Evolutionary conservation across 306 rosid species (phyloP).

Genomic region (Citrullus colocynthis): DNA sequence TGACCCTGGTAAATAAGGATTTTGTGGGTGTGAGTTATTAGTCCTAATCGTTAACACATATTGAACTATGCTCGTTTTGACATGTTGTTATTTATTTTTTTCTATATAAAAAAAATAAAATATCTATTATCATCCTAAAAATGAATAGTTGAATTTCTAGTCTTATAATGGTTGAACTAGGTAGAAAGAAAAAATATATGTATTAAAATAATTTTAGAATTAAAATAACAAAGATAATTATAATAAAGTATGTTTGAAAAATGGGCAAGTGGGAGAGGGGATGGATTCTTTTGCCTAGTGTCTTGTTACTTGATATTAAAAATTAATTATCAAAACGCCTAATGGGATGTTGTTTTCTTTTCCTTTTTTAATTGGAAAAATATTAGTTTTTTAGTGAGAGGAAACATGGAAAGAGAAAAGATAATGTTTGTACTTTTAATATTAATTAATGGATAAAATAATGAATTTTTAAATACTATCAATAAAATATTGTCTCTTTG

Average conservation of each 20-base stretch:
- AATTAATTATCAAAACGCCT: not conserved
- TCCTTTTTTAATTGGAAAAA: not conserved
- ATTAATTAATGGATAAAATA: not conserved
- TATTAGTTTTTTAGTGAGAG: not conserved
- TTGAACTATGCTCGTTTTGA: no score
- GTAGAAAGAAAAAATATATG: not conserved
- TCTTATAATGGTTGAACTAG: no score
- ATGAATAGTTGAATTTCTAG: no score
- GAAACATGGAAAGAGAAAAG: constrained; percentile 6
- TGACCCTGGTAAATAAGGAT: no score
- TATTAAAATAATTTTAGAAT: not conserved
- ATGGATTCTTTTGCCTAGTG: constrained; percentile 23
- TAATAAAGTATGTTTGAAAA: constrained; percentile 15
- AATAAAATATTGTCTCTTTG: constrained; percentile 20
- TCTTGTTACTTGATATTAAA: constrained; percentile 3
- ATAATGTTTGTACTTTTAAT: constrained; percentile 16
- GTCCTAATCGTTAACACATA: no score
- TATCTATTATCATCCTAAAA: no score
- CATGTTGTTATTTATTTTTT: no score
- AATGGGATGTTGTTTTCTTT: not conserved
- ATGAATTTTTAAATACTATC: not conserved
- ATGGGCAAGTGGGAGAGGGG: constrained; percentile 26
- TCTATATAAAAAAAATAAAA: no score
- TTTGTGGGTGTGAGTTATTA: no score
- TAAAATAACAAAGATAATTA: constrained; percentile 19